phyloP scores from a whole-genome alignment of 495 filamentous ascomycete genomes.

The Penicillium lagena region DNA sequence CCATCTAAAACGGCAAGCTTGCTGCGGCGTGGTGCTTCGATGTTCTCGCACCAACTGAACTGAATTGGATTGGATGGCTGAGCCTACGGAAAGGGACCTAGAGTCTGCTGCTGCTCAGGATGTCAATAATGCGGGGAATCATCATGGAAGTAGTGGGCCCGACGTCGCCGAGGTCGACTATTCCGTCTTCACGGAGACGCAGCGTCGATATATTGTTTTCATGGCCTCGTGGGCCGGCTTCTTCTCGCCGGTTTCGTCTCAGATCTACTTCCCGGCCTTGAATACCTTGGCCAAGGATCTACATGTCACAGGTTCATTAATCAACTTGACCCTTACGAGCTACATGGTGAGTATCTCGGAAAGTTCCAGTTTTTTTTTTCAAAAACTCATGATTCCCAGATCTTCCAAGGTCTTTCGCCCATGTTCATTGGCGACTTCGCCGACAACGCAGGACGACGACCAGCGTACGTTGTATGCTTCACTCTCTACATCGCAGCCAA shows the following conservation, averaged over 20 bases:
- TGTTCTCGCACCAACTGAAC: no score
- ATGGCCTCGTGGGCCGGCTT: conserved; percentile 60
- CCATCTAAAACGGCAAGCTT: no score
- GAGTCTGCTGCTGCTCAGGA: conserved; percentile 1
- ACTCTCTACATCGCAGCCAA: conserved; percentile 42
- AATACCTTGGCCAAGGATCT: conserved; percentile 53
- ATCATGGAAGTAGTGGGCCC: background rate
- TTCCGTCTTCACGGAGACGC: conserved; percentile 17
- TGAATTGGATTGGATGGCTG: no score
- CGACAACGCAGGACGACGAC: conserved; percentile 41
- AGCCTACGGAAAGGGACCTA: background rate
- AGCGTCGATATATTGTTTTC: conserved; percentile 40
- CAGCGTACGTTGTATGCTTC: conserved; percentile 40
- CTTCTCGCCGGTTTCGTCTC: conserved; percentile 64
- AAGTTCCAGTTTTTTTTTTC: no score
- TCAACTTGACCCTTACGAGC: conserved; percentile 65
- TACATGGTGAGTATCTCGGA: conserved; percentile 41
- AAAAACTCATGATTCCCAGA: conserved; percentile 11
- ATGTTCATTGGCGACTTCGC: conserved; percentile 43
- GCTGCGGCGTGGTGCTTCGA: no score
- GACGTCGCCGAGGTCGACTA: conserved; percentile 16
- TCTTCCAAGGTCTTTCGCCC: conserved; percentile 45
- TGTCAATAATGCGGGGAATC: conserved; percentile 3
- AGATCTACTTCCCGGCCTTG: conserved; percentile 72
- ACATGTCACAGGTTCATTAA: conserved; percentile 50